These are phyloP conservation scores for Silybum marianum DNA, from an alignment of 129 eudicot species.

Conservation along the genomic window DNA sequence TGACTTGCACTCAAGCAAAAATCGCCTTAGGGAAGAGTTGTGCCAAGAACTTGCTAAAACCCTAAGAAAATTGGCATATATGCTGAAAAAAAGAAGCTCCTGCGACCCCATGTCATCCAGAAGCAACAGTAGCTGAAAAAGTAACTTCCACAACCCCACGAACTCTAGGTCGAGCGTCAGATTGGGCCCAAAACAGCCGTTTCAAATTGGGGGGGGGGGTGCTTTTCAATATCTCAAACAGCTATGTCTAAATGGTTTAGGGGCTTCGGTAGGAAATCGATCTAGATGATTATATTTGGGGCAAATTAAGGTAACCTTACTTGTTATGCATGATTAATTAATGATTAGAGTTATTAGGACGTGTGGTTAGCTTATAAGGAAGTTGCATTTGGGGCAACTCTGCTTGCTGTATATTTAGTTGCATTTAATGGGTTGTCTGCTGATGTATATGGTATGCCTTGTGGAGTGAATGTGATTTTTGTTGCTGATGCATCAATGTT, in stretches of 20 bases:
- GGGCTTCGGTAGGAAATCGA: neutral
- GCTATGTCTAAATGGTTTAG: neutral
- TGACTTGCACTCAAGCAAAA: too few species aligned
- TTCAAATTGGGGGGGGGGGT: too few species aligned
- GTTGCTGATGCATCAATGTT: neutral
- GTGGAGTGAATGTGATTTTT: neutral
- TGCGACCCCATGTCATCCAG: too few species aligned
- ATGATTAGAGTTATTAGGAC: neutral
- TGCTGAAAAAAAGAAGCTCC: too few species aligned
- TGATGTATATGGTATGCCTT: neutral
- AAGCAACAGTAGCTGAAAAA: too few species aligned
- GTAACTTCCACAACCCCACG: too few species aligned
- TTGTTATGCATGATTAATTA: constrained; percentile 3
- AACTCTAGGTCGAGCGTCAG: too few species aligned
- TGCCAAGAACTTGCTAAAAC: too few species aligned
- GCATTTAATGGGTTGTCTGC: neutral
- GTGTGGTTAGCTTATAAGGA: neutral
- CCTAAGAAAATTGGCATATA: too few species aligned
- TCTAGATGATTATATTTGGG: neutral
- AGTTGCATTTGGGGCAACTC: neutral
- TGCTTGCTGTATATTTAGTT: neutral
- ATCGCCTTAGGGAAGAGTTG: too few species aligned
- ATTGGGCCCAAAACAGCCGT: too few species aligned
- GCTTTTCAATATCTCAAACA: too few species aligned
- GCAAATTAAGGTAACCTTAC: neutral